These are phyloP conservation scores for Macaranga tanarius DNA, from an alignment of 441 rosid genomes.

Conservation along the genomic window DNA sequence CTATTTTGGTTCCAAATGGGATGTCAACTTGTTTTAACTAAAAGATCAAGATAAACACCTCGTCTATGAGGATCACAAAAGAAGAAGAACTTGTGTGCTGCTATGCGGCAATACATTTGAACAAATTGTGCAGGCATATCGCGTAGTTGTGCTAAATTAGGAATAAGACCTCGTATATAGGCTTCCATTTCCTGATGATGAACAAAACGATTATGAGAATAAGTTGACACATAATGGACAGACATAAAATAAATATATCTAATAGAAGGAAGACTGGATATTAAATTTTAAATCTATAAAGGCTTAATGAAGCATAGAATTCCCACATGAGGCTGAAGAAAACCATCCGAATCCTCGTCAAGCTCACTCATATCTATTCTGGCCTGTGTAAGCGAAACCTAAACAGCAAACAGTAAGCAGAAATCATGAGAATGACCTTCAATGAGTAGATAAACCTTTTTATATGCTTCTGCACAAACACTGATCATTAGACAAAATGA, in stretches of 20 bases:
- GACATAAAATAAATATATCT: not conserved
- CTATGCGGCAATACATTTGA: conserved; percentile 95
- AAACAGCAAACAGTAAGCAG: conserved; percentile 28
- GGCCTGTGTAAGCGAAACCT: conserved; percentile 99
- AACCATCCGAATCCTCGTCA: conserved; percentile 98
- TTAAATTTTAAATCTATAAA: conserved; percentile 7
- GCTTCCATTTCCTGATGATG: conserved; percentile 90
- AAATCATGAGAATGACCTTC: conserved; percentile 5
- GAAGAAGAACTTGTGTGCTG: conserved; percentile 97
- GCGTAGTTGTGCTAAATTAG: conserved; percentile 92
- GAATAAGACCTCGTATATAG: conserved; percentile 93
- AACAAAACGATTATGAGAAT: conserved; percentile 19
- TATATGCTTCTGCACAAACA: not conserved
- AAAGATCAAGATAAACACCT: conserved; percentile 46
- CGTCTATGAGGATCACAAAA: conserved; percentile 98
- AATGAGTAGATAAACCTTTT: not conserved
- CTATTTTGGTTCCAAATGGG: not conserved
- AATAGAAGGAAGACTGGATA: conserved; percentile 9
- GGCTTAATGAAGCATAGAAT: conserved; percentile 5
- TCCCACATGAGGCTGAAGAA: conserved; percentile 80
- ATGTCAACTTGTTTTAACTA: not conserved
- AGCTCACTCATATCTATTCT: conserved; percentile 99
- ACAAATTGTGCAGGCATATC: conserved; percentile 88
- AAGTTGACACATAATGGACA: not conserved
- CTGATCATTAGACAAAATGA: not conserved